Conservation (phyloP, 352 stramenopile genomes). For the Globisporangium nagaii region DNA sequence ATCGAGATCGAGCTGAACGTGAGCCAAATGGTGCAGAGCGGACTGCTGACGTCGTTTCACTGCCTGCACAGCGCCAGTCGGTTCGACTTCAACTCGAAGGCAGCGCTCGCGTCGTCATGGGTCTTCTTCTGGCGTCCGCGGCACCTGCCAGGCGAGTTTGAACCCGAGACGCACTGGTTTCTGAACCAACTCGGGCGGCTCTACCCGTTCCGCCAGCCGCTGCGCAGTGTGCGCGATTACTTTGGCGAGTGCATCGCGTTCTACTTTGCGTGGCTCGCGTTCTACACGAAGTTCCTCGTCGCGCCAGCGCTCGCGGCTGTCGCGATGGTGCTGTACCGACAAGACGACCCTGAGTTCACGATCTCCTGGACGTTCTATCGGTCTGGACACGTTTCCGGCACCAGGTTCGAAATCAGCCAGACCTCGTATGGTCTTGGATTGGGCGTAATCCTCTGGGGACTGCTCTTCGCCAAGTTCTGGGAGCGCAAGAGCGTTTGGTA, state of each 20-base stretch:
- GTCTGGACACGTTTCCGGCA: neutral
- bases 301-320: conserved; percentile 33
- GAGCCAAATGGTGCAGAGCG: conserved; percentile 17
- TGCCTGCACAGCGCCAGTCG: conserved; percentile 55
- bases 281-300: conserved; percentile 74
- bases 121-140: conserved; percentile 49
- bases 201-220: conserved; percentile 61
- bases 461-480: conserved; percentile 56
- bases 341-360: conserved; percentile 10
- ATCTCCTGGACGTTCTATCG: conserved; percentile 25
- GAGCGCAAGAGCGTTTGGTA: conserved; percentile 53
- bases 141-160: conserved; percentile 30
- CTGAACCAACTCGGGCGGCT: conserved; percentile 30
- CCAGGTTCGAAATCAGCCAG: conserved; percentile 2
- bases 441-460: conserved; percentile 30
- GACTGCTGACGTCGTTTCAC: conserved; percentile 25
- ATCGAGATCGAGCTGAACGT: conserved; percentile 49
- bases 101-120: conserved; percentile 35
- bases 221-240: conserved; percentile 77
- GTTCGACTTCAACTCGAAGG: conserved; percentile 34
- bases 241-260: conserved; percentile 86
- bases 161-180: conserved; percentile 32
- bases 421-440: conserved; percentile 17
- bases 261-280: conserved; percentile 87
- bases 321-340: conserved; percentile 16